Evolutionary conservation across 306 rosid species (phyloP).

Genomic region (Trifolium repens): DNA sequence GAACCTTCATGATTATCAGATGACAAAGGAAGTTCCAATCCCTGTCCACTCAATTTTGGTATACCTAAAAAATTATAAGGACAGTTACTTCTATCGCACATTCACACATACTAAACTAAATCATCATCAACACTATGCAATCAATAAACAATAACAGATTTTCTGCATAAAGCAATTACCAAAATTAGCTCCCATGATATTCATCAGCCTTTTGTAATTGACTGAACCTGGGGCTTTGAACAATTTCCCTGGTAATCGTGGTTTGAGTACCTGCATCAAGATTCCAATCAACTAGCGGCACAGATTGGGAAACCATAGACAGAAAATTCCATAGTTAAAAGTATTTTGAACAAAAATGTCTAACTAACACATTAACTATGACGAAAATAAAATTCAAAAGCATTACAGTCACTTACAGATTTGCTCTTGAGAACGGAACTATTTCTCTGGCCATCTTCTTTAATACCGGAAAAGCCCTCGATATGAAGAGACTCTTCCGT

Average conservation of each 20-base stretch:
- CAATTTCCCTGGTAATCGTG: constrained; percentile 61
- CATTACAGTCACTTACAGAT: constrained; percentile 44
- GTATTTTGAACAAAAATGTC: neutral
- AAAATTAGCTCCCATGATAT: constrained; percentile 40
- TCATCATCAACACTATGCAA: neutral
- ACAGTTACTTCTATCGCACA: constrained; percentile 22
- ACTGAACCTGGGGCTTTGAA: constrained; percentile 77
- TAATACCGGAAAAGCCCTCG: too few species aligned
- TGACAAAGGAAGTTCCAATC: constrained; percentile 21
- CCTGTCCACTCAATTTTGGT: constrained; percentile 21
- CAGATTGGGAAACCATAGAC: neutral
- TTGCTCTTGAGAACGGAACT: constrained; percentile 39
- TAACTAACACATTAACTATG: neutral
- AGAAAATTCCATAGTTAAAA: neutral
- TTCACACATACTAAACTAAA: neutral
- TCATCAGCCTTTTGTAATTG: constrained; percentile 64
- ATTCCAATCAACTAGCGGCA: constrained; percentile 32
- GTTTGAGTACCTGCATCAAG: constrained; percentile 58
- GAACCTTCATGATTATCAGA: constrained; percentile 27
- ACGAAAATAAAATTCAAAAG: neutral
- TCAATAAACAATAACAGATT: neutral
- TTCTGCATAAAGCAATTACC: constrained; percentile 44
- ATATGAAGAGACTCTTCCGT: neutral
- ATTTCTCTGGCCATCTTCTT: neutral
- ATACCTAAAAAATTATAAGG: constrained; percentile 44